These are phyloP conservation scores for Metschnikowia cerradonensis DNA, from an alignment of 805 yeast species.

Conservation along the genomic window DNA sequence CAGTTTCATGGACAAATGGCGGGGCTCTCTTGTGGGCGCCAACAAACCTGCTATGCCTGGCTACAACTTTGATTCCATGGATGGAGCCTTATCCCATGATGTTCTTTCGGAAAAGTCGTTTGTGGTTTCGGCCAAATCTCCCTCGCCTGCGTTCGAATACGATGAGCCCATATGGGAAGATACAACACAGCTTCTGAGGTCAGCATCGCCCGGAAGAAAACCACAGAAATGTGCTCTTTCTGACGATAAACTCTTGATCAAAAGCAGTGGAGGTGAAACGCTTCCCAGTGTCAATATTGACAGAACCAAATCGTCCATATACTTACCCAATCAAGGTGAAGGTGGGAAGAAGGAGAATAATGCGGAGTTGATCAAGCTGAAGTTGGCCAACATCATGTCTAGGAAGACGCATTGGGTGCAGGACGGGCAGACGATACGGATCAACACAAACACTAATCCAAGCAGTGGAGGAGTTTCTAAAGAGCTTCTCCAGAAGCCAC, in stretches of 20 bases:
- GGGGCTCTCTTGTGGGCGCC: conserved; percentile 24
- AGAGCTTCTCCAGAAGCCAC: conserved; percentile 3
- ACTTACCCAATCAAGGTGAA: conserved; percentile 1
- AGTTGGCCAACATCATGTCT: conserved; percentile 2
- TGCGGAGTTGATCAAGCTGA: conserved; percentile 2
- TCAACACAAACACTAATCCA: background rate
- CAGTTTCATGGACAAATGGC: conserved; percentile 45
- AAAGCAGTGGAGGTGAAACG: conserved; percentile 11
- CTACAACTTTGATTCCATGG: conserved; percentile 7
- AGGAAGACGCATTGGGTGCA: background rate
- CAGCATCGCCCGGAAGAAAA: background rate
- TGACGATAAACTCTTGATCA: conserved; percentile 1
- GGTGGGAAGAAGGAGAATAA: conserved; percentile 5
- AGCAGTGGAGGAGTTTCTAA: background rate
- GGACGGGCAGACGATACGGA: background rate
- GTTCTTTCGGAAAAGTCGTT: conserved; percentile 5
- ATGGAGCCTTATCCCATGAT: conserved; percentile 8
- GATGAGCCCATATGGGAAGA: conserved; percentile 17
- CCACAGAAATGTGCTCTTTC: conserved; percentile 16
- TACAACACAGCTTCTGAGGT: conserved; percentile 5
- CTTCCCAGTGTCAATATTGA: conserved; percentile 6
- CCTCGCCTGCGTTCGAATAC: conserved; percentile 16
- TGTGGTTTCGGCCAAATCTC: conserved; percentile 9
- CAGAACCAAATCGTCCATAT: conserved; percentile 7
- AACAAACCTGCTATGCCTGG: conserved; percentile 3